phyloP scores from a whole-genome alignment of 805 yeast genomes.

The Candida orba region DNA sequence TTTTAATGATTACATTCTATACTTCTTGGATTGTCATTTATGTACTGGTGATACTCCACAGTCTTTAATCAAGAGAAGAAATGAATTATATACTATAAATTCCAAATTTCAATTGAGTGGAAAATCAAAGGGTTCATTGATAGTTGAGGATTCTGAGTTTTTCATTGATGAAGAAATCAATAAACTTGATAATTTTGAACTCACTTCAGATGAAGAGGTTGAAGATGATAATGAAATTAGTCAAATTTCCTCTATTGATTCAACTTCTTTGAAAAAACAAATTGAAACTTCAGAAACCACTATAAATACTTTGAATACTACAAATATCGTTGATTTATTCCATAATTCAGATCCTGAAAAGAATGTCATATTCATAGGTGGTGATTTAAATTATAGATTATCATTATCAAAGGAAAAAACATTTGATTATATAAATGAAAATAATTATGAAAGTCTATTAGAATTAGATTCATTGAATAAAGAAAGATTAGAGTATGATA shows the following conservation, averaged over 20 bases:
- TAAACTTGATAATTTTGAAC: slow-evolving; percentile 6
- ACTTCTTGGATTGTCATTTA: slow-evolving; percentile 45
- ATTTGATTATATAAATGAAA: slow-evolving; percentile 22
- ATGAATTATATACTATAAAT: slow-evolving; percentile 37
- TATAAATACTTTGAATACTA: not conserved
- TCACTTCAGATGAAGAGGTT: slow-evolving; percentile 13
- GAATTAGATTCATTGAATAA: slow-evolving; percentile 37
- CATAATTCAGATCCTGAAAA: slow-evolving; percentile 1
- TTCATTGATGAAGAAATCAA: slow-evolving; percentile 23
- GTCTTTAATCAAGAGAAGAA: slow-evolving; percentile 32
- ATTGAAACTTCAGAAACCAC: slow-evolving; percentile 3
- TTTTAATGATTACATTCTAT: slow-evolving; percentile 17
- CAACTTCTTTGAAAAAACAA: not conserved
- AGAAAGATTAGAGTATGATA: slow-evolving; percentile 26
- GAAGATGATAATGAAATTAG: not conserved
- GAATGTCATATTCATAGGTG: slow-evolving; percentile 32
- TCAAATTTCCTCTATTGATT: not conserved
- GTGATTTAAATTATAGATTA: slow-evolving; percentile 50
- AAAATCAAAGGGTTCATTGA: slow-evolving; percentile 13
- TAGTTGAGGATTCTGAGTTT: slow-evolving; percentile 16
- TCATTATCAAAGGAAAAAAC: slow-evolving; percentile 25
- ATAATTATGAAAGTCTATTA: slow-evolving; percentile 30
- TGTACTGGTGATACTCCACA: slow-evolving; percentile 41
- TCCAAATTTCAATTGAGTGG: slow-evolving; percentile 22
- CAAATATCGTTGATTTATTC: not conserved